Evolutionary conservation across 192 early-diverging fungal species (phyloP).

Genomic region (Linnemannia exigua): DNA sequence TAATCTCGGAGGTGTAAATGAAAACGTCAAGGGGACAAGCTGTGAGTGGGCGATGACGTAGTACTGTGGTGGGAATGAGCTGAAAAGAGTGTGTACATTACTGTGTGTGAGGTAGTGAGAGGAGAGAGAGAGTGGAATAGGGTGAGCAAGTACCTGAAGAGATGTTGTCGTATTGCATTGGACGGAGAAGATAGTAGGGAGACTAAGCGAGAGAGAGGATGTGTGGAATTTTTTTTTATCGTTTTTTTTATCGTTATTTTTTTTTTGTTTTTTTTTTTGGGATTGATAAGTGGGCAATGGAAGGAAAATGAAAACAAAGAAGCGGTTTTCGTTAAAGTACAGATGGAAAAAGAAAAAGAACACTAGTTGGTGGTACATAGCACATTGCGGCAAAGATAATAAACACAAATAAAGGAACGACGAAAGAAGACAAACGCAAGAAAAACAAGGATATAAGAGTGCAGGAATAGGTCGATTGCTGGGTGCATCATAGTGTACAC

Average conservation of each 20-base stretch:
- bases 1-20: too few relatives aligned
- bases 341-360: neutral
- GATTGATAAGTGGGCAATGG: neutral
- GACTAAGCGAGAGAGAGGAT: neutral
- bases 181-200: neutral
- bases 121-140: neutral
- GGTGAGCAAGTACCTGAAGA: neutral
- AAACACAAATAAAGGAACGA: neutral
- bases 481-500: neutral
- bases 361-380: neutral
- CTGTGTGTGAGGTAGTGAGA: neutral
- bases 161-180: neutral
- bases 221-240: neutral
- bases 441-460: neutral
- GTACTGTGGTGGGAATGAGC: neutral
- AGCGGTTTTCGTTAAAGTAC: constrained; percentile 9
- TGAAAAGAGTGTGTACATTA: neutral
- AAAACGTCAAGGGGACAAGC: too few relatives aligned
- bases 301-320: neutral
- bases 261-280: too few relatives aligned
- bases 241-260: too few relatives aligned
- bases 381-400: neutral
- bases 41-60: neutral
- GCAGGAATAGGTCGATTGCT: neutral
- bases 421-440: neutral